Base-by-base conservation (phyloP, 2,329 filamentous ascomycete genomes). In the Cucurbitaria berberidis region DNA sequence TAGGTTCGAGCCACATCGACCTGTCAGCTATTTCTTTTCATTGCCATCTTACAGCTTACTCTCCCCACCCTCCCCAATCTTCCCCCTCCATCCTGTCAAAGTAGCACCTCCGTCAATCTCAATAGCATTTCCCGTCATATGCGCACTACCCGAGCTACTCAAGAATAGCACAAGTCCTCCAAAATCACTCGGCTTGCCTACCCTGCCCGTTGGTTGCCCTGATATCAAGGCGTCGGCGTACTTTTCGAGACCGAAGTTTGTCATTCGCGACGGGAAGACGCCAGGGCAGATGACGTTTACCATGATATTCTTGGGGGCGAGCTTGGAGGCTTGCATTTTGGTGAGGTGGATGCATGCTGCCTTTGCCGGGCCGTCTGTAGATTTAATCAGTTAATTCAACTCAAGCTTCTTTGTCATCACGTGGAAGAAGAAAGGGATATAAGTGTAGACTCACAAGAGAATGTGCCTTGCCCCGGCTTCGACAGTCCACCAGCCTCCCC, bases 251-350 rank as follows among this genome's bases (percentile, higher is more conserved):
- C 81, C 82, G 27, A 79, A 81, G n/a, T 75, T 77, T 58, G 82
- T 83, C 81, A 83, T 83, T 41, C 81, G 80, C 26, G 78, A 81
- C 39, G 81, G 75, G 59, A 83, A 83, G 13, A 77, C 75, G n/a
- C 76, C 76, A 0, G 73, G 76, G 56, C 75, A 77, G 42, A 78
- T 70, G 32, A 72, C 71, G 46, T 79, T 81, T 54, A 77, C 81
- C 77, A 79, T 82, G 63, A 83, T 81, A 55, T 83, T 81, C 53
- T 80, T 76, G 26, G 75, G 76, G 11, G 80, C 81, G 42, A 83
- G 70, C 55, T 83, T 81, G 18, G 77, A 78, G 16, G 81, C 80
- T 40, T 80, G 74, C 43, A 81, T 76, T 35, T 81, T 78, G 60
- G 78, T 81, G 48, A 83, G 74, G 62, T 83, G 81, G 59, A 83